Evolutionary conservation across 805 yeast species (phyloP), one percentile per base, ranked within the genome.

Genomic region (Candida coquimbonensis): DNA sequence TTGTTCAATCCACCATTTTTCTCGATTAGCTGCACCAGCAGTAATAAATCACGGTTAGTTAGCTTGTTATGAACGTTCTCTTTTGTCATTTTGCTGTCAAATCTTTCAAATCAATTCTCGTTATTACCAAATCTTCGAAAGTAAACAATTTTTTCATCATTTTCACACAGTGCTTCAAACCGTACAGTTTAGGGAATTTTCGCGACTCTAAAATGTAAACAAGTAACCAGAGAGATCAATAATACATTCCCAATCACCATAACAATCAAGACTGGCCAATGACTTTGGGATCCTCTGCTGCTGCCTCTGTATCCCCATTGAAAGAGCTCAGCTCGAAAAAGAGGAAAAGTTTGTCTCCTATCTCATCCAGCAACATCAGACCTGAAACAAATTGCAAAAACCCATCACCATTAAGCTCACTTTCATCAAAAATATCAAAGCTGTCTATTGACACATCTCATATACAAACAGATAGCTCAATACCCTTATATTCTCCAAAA

Each of bases 21-120:
- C 24, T 57, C 62, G 3, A 53, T 13, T 9, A 57, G 24, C 42
- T 59, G 62, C 2, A 43, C 44, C 4, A 59, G 46, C 1, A 59
- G 51, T 13, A 59, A 43, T 3, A 35, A n/a, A 31, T 55, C 61
- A 7, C 62, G 48, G 5, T 56, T 57, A 50, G 49, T 55, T 9
- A 58, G 44, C 1, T 37, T 42, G 17, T 39, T 24, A 14, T 12
- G n/a, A 9, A 24, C n/a, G 16, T 32, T 14, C 16, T 34, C 38
- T 26, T 40, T 40, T 1, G 32, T 40, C 43, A 34, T 40, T 34
- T n/a, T 3, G 24, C 24, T 21, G 11, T 34, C 19, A n/a, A n/a
- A 11, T n/a, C 8, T 35, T 17, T 17, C 19, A 21, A 21, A 8
- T 36, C 8, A n/a, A n/a, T n/a, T 36, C 13, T 12, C 14, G 11